Evolutionary conservation across 208 protist species (phyloP), one percentile per base, ranked within the genome.

Genomic region (Wallacemonas collosoma): DNA sequence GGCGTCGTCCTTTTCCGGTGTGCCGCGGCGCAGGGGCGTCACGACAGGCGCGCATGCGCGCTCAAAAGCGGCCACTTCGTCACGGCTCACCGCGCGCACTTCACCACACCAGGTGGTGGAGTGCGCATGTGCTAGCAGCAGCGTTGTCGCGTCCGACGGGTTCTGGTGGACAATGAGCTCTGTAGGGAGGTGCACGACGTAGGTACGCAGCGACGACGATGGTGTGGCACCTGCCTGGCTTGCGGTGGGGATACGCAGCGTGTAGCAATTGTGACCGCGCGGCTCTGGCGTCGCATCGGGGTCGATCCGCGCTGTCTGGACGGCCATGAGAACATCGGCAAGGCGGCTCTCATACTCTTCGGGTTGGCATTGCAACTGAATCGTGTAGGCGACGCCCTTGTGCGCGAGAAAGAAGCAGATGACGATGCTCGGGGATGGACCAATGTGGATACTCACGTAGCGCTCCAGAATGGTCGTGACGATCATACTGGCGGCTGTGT

Each of bases 381-480:
- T 68, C 11, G 73, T 85, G 73, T 89, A 89, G 41, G 82, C 88
- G 5, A 85, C 55, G 50, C 53, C 63, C 55, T 62, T 66, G 9
- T 48, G 53, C 40, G 87, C 72, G 15, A 90, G 72, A 64, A 87
- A 88, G 58, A 90, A 90, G 68, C 64, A 60, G 12, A 74, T 72
- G 17, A 77, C 71, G 15, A 81, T 73, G 41, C 86, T 76, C 3
- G 84, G 85, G 9, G 80, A 71, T 40, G 84, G 73, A 17, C 87
- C 87, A 47, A 85, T 64, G 55, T 82, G 71, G 12, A 77, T 60
- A 58, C 73, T 82, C 15, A 85, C 64, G 76, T 88, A 90, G 1
- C 45, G 61, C 51, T 90, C 78, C 79, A 93, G 85, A 53, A 87
- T 76, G 0, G 82, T 93, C 38, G 88, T 93, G 2, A 87, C 80